Conservation (phyloP, 805 yeast species). For the Babjeviella inositovora region DNA sequence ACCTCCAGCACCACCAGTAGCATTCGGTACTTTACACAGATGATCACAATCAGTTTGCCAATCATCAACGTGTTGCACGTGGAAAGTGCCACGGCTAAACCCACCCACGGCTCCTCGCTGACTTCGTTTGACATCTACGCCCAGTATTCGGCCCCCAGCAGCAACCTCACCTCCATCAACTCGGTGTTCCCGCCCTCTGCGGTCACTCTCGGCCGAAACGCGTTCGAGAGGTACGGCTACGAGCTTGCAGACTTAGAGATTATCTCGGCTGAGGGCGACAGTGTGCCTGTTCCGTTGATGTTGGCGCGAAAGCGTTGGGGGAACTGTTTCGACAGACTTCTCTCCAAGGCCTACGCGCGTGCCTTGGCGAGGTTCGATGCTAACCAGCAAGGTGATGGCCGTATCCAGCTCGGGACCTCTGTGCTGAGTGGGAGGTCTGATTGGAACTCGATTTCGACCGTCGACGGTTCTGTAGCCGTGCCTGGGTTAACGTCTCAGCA, state of each 20-base stretch:
- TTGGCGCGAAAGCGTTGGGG: slow-evolving; percentile 70
- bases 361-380: slow-evolving; percentile 20
- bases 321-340: slow-evolving; percentile 39
- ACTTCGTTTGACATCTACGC: slow-evolving; percentile 52
- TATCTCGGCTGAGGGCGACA: slow-evolving; percentile 52
- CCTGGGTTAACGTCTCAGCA: slow-evolving; percentile 4
- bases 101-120: background rate
- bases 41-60: slow-evolving; percentile 37
- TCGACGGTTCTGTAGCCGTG: slow-evolving; percentile 2
- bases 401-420: too few species aligned
- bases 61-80: slow-evolving; percentile 24
- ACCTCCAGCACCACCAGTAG: slow-evolving; percentile 27
- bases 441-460: slow-evolving; percentile 3
- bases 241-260: slow-evolving; percentile 59
- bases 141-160: slow-evolving; percentile 59
- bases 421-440: too few species aligned
- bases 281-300: slow-evolving; percentile 44
- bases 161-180: slow-evolving; percentile 46
- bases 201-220: slow-evolving; percentile 61
- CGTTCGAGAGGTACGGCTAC: slow-evolving; percentile 50
- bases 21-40: slow-evolving; percentile 25
- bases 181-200: slow-evolving; percentile 69
- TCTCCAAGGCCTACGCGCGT: slow-evolving; percentile 49
- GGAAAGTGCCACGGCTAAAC: slow-evolving; percentile 1
- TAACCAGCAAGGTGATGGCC: background rate